Evolutionary conservation across 2,329 filamentous ascomycete genomes (phyloP).

Genomic region (Zalaria sp.): DNA sequence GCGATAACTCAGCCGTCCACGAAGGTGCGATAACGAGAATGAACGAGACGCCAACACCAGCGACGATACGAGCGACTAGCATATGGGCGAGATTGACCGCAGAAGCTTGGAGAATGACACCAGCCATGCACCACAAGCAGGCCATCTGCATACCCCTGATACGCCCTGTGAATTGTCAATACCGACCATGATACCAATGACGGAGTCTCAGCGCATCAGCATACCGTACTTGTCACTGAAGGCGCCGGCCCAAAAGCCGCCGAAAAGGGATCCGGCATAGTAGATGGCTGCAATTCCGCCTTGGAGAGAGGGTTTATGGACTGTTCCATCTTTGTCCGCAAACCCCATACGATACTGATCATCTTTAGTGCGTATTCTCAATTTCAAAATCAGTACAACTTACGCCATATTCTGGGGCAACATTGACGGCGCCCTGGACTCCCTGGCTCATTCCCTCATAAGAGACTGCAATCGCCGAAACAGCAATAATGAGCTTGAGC

Average conservation of each 20-base stretch:
- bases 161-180: slow-evolving; percentile 5
- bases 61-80: slow-evolving; percentile 11
- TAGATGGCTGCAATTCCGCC: slow-evolving; percentile 6
- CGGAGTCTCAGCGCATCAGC: neutral
- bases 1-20: slow-evolving; percentile 12
- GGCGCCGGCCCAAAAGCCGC: slow-evolving; percentile 6
- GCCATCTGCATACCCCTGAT: slow-evolving; percentile 14
- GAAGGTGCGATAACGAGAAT: slow-evolving; percentile 11
- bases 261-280: slow-evolving; percentile 8
- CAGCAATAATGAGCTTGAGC: too few species aligned
- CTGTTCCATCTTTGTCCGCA: neutral
- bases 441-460: too few species aligned
- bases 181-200: too few species aligned
- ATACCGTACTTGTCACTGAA: slow-evolving; percentile 5
- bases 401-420: too few species aligned
- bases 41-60: slow-evolving; percentile 13
- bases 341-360: neutral
- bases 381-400: too few species aligned
- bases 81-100: slow-evolving; percentile 11
- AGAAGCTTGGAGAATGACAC: slow-evolving; percentile 11
- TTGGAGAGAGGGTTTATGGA: slow-evolving; percentile 2
- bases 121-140: slow-evolving; percentile 11
- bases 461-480: too few species aligned
- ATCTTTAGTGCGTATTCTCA: too few species aligned
- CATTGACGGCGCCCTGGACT: too few species aligned